A percentile compares a stretch with the other conserved stretches of the same genome.
These are phyloP conservation scores for Xerocomellus amylosporus DNA, from an alignment of 768 basidiomycete species.

Conservation along the genomic window DNA sequence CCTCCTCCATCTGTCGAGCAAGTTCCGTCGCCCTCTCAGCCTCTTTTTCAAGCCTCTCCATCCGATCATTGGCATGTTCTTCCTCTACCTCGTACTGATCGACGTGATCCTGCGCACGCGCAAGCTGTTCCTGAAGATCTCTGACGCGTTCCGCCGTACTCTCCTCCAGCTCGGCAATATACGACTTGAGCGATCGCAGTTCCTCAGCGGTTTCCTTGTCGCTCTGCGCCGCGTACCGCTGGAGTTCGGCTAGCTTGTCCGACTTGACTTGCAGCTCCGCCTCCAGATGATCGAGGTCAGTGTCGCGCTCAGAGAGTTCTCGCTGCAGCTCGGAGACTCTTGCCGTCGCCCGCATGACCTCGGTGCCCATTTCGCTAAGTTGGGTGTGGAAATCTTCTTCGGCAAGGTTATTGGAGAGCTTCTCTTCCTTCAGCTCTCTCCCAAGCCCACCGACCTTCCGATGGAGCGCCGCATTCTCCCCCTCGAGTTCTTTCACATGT, in stretches of 20 bases:
- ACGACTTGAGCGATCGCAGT: slow-evolving; percentile 43
- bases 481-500: slow-evolving; percentile 61
- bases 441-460: slow-evolving; percentile 54
- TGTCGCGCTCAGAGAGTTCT: slow-evolving; percentile 43
- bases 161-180: slow-evolving; percentile 59
- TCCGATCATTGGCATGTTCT: slow-evolving; percentile 47
- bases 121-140: slow-evolving; percentile 54
- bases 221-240: slow-evolving; percentile 23
- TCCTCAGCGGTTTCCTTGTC: slow-evolving; percentile 32
- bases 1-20: slow-evolving; percentile 68
- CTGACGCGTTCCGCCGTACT: slow-evolving; percentile 52
- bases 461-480: slow-evolving; percentile 53
- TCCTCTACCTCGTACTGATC: slow-evolving; percentile 43
- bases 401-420: slow-evolving; percentile 38
- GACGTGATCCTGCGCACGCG: slow-evolving; percentile 43
- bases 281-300: slow-evolving; percentile 29
- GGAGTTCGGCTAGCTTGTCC: slow-evolving; percentile 22
- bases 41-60: slow-evolving; percentile 53
- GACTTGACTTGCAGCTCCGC: slow-evolving; percentile 43
- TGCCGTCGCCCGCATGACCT: slow-evolving; percentile 32
- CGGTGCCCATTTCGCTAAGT: slow-evolving; percentile 29
- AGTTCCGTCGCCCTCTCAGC: slow-evolving; percentile 52
- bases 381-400: slow-evolving; percentile 40
- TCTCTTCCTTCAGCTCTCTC: slow-evolving; percentile 54
- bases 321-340: slow-evolving; percentile 43